Percentiles rank a stretch among this genome's conserved stretches.
These are phyloP conservation scores for Hortiboletus campestris DNA, from an alignment of 768 basidiomycete species.

Conservation along the genomic window DNA sequence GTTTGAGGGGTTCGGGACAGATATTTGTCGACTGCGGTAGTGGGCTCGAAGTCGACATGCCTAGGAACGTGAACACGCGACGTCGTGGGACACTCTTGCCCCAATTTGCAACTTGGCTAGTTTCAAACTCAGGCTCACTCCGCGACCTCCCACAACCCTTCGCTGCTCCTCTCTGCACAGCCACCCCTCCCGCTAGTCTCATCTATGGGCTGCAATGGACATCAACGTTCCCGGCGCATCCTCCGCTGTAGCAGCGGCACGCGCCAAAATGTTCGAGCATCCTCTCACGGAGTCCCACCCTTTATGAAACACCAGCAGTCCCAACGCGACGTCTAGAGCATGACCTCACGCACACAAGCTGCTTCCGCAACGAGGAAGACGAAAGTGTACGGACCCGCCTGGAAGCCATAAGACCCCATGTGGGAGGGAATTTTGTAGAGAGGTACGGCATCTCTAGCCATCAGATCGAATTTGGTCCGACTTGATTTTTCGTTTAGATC, in stretches of 20 bases:
- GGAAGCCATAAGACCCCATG: slow-evolving; percentile 55
- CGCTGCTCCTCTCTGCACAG: too few relatives aligned
- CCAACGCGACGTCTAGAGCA: slow-evolving; percentile 35
- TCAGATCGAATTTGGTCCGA: background rate
- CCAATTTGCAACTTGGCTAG: too few relatives aligned
- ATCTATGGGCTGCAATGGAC: slow-evolving; percentile 76
- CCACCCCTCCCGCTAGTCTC: slow-evolving; percentile 48
- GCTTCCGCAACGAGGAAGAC: slow-evolving; percentile 57
- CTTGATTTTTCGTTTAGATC: too few relatives aligned
- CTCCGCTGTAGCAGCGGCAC: slow-evolving; percentile 67
- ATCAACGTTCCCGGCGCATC: slow-evolving; percentile 74
- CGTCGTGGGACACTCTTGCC: too few relatives aligned
- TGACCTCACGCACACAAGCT: slow-evolving; percentile 13
- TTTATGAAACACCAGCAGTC: slow-evolving; percentile 36
- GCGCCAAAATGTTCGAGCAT: too few relatives aligned
- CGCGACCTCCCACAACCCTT: too few relatives aligned
- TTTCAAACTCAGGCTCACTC: too few relatives aligned
- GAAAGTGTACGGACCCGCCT: slow-evolving; percentile 66
- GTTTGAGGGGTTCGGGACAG: too few relatives aligned
- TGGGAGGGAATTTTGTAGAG: background rate
- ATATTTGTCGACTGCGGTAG: too few relatives aligned
- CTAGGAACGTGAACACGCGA: too few relatives aligned
- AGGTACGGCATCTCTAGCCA: background rate
- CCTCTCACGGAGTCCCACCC: slow-evolving; percentile 53
- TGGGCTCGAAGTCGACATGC: too few relatives aligned